Conservation (phyloP, 176 grass and related monocot species). For the Aegilops longissima region DNA sequence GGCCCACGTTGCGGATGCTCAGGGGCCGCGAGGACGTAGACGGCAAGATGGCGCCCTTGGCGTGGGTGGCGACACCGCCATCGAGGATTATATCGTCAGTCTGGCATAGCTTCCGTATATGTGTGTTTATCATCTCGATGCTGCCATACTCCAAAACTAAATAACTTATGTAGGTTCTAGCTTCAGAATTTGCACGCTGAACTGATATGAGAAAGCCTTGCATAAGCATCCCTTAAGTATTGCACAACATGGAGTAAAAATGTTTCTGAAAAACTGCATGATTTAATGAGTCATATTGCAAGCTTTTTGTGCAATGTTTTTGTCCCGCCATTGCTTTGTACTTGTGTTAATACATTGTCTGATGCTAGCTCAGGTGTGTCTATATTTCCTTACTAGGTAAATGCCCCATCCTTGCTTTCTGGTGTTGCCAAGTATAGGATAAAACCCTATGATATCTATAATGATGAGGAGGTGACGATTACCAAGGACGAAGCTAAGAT, state of each 20-base stretch:
- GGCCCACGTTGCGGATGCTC: no score
- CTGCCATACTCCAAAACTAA: not conserved
- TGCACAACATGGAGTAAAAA: not conserved
- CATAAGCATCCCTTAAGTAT: not conserved
- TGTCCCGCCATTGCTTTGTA: not conserved
- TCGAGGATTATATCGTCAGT: no score
- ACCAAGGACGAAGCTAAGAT: conserved; percentile 80
- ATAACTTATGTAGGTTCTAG: not conserved
- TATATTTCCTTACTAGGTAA: conserved; percentile 18
- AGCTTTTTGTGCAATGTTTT: not conserved
- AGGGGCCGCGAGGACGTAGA: no score
- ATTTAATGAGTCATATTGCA: not conserved
- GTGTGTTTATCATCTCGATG: no score
- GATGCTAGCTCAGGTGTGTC: not conserved
- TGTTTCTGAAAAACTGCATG: not conserved
- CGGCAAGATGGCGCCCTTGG: no score
- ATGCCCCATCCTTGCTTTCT: not conserved
- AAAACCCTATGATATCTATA: conserved; percentile 80
- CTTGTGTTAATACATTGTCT: conserved; percentile 6
- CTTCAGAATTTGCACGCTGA: not conserved
- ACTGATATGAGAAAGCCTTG: not conserved
- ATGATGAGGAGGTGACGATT: conserved; percentile 93
- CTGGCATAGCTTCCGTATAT: no score
- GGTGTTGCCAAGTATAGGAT: conserved; percentile 48
- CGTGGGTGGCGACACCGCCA: no score